Conservation (phyloP, 169 alveolate species). For the Plasmodium chabaudi region DNA sequence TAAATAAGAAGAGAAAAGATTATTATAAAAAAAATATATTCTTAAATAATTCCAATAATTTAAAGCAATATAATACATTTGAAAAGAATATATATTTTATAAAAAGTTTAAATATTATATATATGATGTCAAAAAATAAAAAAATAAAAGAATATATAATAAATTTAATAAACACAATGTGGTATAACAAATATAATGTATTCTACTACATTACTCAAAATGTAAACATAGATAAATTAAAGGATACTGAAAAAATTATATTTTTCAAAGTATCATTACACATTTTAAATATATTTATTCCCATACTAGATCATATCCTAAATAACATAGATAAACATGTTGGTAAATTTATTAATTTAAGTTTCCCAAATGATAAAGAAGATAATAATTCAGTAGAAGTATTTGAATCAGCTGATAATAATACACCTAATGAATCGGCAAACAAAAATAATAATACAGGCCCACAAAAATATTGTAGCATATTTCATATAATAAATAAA, state of each 20-base stretch:
- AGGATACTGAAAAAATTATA: conserved; percentile 60
- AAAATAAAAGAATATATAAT: conserved; percentile 59
- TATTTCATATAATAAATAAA: conserved; percentile 13
- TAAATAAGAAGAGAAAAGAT: conserved; percentile 2
- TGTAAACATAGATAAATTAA: conserved; percentile 25
- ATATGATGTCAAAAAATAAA: conserved; percentile 61
- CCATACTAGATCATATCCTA: conserved; percentile 41
- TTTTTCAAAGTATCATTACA: conserved; percentile 57
- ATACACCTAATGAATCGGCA: not conserved
- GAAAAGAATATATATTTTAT: conserved; percentile 31
- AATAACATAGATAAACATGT: conserved; percentile 55
- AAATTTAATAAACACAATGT: conserved; percentile 28
- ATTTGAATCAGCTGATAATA: not conserved
- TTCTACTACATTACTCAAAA: conserved; percentile 69
- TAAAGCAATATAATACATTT: conserved; percentile 50
- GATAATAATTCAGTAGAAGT: not conserved
- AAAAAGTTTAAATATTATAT: conserved; percentile 44
- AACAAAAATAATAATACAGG: not conserved
- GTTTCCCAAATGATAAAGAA: conserved; percentile 3
- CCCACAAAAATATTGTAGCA: not conserved
- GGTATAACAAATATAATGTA: conserved; percentile 66
- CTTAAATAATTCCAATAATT: conserved; percentile 12
- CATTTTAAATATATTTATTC: conserved; percentile 69
- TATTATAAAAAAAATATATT: conserved; percentile 47
- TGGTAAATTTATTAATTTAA: conserved; percentile 6